Evolutionary conservation across 2,329 filamentous ascomycete genomes (phyloP).

Genomic region (Hymenoscyphus occultus): DNA sequence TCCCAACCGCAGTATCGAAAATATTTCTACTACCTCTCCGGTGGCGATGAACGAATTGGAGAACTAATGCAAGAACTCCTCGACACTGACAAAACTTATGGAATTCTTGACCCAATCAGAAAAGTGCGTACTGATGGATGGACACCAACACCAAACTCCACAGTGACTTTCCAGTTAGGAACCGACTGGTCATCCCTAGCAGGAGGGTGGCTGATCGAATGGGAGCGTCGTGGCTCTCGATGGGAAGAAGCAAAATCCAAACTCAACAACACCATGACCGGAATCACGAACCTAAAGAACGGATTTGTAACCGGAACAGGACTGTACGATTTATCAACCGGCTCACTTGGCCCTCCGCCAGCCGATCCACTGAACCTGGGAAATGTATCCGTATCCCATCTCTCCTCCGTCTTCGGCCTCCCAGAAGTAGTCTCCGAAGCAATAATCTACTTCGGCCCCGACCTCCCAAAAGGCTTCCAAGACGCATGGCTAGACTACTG

Average conservation of each 20-base stretch:
- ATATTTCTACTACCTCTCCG: slow-evolving; percentile 45
- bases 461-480: slow-evolving; percentile 48
- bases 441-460: slow-evolving; percentile 46
- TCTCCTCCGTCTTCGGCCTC: slow-evolving; percentile 57
- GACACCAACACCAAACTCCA: slow-evolving; percentile 42
- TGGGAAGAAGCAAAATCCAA: slow-evolving; percentile 52
- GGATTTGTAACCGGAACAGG: slow-evolving; percentile 58
- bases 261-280: slow-evolving; percentile 46
- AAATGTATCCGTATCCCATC: slow-evolving; percentile 50
- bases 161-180: slow-evolving; percentile 51
- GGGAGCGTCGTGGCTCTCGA: slow-evolving; percentile 53
- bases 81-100: slow-evolving; percentile 52
- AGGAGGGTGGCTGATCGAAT: slow-evolving; percentile 56
- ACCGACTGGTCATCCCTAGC: slow-evolving; percentile 59
- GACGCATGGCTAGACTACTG: slow-evolving; percentile 59
- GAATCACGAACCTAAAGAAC: slow-evolving; percentile 53
- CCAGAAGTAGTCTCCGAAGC: slow-evolving; percentile 56
- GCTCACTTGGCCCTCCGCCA: slow-evolving; percentile 50
- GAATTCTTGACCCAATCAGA: slow-evolving; percentile 52
- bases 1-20: slow-evolving; percentile 56
- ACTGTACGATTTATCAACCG: slow-evolving; percentile 49
- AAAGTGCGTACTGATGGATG: slow-evolving; percentile 56
- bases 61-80: slow-evolving; percentile 37
- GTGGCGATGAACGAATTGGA: slow-evolving; percentile 29
- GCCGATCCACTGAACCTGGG: slow-evolving; percentile 52